A percentile compares a stretch with the other conserved stretches of the same genome.
Conservation (phyloP, 768 basidiomycete species). For the Hygrophorus russula region DNA sequence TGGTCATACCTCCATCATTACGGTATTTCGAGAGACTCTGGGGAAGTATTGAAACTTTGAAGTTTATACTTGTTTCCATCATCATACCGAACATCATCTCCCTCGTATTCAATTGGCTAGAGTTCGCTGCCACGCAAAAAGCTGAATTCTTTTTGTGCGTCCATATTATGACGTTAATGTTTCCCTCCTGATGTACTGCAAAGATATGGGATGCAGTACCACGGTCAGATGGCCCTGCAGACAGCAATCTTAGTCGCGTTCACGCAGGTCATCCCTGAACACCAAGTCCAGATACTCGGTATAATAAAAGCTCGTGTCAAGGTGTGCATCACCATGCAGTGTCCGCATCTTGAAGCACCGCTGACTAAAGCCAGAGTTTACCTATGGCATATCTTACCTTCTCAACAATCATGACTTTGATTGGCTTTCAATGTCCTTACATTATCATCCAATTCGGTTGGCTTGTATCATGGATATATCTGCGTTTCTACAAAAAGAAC, state of each 20-base stretch:
- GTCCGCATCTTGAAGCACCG: neutral
- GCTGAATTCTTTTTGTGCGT: constrained; percentile 72
- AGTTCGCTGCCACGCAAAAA: constrained; percentile 57
- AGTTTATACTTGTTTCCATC: constrained; percentile 75
- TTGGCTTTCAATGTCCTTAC: constrained; percentile 84
- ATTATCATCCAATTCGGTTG: constrained; percentile 98
- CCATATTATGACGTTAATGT: constrained; percentile 3
- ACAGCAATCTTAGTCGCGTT: constrained; percentile 88
- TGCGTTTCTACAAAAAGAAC: constrained; percentile 94
- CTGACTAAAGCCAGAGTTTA: constrained; percentile 42
- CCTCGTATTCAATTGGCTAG: constrained; percentile 81
- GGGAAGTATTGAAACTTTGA: constrained; percentile 77
- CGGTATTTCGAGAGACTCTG: constrained; percentile 92
- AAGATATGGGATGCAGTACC: constrained; percentile 84
- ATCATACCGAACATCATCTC: constrained; percentile 83
- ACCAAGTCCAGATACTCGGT: constrained; percentile 90
- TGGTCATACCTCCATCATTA: constrained; percentile 72
- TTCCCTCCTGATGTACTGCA: constrained; percentile 7
- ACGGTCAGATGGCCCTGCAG: constrained; percentile 88
- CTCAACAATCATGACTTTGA: constrained; percentile 72
- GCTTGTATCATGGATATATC: constrained; percentile 91
- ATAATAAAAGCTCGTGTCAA: constrained; percentile 82
- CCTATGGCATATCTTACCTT: constrained; percentile 93
- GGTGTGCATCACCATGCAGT: constrained; percentile 29
- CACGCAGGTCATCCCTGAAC: constrained; percentile 96